These are phyloP conservation scores for Fraxinus cuspidata DNA, from an alignment of 257 asterid genomes.

Conservation along the genomic window DNA sequence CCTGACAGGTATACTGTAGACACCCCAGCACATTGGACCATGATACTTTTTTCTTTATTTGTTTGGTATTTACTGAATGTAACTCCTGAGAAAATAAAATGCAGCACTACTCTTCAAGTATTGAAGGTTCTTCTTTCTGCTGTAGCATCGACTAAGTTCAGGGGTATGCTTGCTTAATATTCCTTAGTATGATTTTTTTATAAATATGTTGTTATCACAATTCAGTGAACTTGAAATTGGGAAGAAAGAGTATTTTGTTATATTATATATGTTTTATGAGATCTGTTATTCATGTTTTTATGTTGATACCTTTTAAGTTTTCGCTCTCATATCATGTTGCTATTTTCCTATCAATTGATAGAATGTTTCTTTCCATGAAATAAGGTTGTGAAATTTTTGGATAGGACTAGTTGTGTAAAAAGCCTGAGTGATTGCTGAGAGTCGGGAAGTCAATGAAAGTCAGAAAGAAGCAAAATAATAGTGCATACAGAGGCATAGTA, in stretches of 20 bases:
- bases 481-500: neutral
- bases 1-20: conserved; percentile 75
- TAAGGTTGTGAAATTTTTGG: neutral
- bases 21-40: conserved; percentile 12
- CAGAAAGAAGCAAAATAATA: neutral
- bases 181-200: neutral
- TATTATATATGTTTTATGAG: neutral
- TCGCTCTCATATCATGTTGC: neutral
- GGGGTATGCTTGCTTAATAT: conserved; percentile 58
- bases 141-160: conserved; percentile 84
- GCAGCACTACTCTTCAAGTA: conserved; percentile 98
- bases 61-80: conserved; percentile 25
- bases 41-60: conserved; percentile 19
- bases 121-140: conserved; percentile 96
- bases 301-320: neutral
- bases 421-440: neutral
- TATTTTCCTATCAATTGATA: neutral
- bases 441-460: neutral
- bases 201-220: neutral
- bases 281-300: neutral
- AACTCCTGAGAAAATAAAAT: conserved; percentile 34
- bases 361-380: neutral
- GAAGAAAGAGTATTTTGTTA: neutral
- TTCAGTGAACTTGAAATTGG: neutral
- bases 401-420: neutral